These are phyloP conservation scores for Delitschia confertaspora DNA, from an alignment of 495 filamentous ascomycete genomes.

Conservation along the genomic window DNA sequence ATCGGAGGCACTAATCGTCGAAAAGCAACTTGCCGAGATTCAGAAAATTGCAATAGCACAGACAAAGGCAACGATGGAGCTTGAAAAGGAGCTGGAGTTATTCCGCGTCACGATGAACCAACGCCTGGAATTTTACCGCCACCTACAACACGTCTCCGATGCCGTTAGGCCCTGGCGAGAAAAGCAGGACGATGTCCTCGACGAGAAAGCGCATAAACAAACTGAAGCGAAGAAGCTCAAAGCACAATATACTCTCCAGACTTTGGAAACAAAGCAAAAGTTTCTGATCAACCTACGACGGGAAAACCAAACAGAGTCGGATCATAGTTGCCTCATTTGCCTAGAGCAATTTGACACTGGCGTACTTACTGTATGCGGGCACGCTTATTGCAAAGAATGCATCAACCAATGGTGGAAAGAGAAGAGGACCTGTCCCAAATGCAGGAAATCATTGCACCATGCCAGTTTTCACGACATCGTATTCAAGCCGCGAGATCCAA, in stretches of 20 bases:
- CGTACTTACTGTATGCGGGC: conserved; percentile 81
- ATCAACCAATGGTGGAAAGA: conserved; percentile 57
- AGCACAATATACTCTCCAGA: conserved; percentile 54
- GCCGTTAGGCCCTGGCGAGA: conserved; percentile 65
- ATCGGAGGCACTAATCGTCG: conserved; percentile 55
- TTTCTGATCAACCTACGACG: conserved; percentile 57
- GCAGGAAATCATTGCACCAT: conserved; percentile 55
- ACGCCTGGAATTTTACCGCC: conserved; percentile 77
- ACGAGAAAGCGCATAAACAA: conserved; percentile 41
- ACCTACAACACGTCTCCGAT: conserved; percentile 82
- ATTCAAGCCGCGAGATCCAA: conserved; percentile 63
- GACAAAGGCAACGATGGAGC: conserved; percentile 46
- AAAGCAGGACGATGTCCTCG: conserved; percentile 41
- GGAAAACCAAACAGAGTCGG: conserved; percentile 47
- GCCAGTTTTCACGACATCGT: conserved; percentile 73
- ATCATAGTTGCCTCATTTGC: conserved; percentile 73
- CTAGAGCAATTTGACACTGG: conserved; percentile 62
- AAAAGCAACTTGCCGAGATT: conserved; percentile 45
- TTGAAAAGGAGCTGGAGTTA: conserved; percentile 65
- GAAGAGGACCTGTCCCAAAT: conserved; percentile 43
- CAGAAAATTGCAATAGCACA: conserved; percentile 57
- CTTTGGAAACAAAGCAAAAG: conserved; percentile 57
- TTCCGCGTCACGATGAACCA: conserved; percentile 73
- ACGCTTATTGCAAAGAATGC: conserved; percentile 83
- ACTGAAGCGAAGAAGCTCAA: conserved; percentile 37